These are phyloP conservation scores for Fusarium sp. DNA, from an alignment of 2,329 filamentous ascomycete genomes.

Conservation along the genomic window DNA sequence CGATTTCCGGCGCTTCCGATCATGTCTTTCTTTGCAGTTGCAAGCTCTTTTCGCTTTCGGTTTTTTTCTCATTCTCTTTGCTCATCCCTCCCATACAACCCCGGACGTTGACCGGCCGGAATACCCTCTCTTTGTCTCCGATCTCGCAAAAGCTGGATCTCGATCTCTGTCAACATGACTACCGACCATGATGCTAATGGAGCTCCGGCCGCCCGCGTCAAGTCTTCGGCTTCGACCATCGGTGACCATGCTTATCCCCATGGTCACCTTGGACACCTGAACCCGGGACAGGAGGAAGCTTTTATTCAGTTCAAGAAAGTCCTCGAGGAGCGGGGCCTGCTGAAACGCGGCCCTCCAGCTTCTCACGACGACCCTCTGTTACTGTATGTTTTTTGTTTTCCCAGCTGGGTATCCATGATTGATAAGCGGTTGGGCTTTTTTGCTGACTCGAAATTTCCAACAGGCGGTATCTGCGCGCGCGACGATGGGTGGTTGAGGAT, in stretches of 20 bases:
- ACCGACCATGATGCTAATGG: slow-evolving; percentile 39
- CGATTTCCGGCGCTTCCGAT: slow-evolving; percentile 38
- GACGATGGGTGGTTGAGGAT: slow-evolving; percentile 81
- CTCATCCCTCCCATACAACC: background rate
- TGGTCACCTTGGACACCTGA: slow-evolving; percentile 86
- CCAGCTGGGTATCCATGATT: background rate
- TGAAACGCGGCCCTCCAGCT: slow-evolving; percentile 63
- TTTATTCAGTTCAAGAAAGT: slow-evolving; percentile 78
- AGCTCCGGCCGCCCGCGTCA: slow-evolving; percentile 42
- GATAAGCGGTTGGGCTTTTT: background rate
- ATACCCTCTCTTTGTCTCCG: slow-evolving; percentile 3
- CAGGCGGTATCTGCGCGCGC: slow-evolving; percentile 87
- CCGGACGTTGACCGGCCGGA: slow-evolving; percentile 12
- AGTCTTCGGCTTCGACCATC: slow-evolving; percentile 43
- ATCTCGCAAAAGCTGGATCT: background rate
- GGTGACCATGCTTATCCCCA: slow-evolving; percentile 69
- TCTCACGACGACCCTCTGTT: slow-evolving; percentile 81
- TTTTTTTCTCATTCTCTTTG: background rate
- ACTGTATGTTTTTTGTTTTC: slow-evolving; percentile 61
- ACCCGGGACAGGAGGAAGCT: slow-evolving; percentile 71
- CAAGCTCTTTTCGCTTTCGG: slow-evolving; percentile 9
- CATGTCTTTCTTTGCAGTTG: slow-evolving; percentile 5
- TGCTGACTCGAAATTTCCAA: slow-evolving; percentile 30
- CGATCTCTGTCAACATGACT: slow-evolving; percentile 36
- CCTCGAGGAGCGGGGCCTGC: slow-evolving; percentile 72